Percentiles rank a stretch among this genome's conserved stretches.
These are phyloP conservation scores for Kwoniella dejecticola DNA, from an alignment of 768 basidiomycete genomes.

Conservation along the genomic window DNA sequence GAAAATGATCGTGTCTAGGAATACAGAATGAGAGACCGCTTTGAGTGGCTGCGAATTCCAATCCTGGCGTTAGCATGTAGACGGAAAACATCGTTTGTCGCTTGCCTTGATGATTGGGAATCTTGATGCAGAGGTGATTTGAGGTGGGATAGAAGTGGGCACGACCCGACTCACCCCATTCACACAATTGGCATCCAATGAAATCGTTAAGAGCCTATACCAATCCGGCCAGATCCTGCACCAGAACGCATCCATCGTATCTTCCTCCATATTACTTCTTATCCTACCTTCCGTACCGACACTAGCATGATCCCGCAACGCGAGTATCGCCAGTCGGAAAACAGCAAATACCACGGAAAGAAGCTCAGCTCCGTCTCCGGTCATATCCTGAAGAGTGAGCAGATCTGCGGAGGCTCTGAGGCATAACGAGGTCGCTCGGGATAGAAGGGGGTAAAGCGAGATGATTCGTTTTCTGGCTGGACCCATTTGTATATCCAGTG, in stretches of 20 bases:
- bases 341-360: conserved; percentile 29
- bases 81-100: no score
- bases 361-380: conserved; percentile 36
- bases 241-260: conserved; percentile 35
- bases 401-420: conserved; percentile 36
- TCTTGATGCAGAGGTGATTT: no score
- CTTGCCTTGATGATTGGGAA: neutral
- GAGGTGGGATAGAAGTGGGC: neutral
- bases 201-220: conserved; percentile 32
- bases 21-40: conserved; percentile 35
- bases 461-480: conserved; percentile 7
- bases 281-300: neutral
- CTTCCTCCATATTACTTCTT: conserved; percentile 10
- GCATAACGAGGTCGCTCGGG: conserved; percentile 26
- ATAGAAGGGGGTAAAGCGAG: conserved; percentile 33
- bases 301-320: neutral
- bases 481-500: conserved; percentile 4
- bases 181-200: conserved; percentile 30
- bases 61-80: no score
- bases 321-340: conserved; percentile 26
- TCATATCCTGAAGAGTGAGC: conserved; percentile 29
- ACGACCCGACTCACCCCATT: conserved; percentile 34
- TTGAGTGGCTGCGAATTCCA: conserved; percentile 29
- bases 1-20: conserved; percentile 41
- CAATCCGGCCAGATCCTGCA: conserved; percentile 40